These are phyloP conservation scores for Biscutella auriculata DNA, from an alignment of 441 rosid genomes.

Conservation along the genomic window DNA sequence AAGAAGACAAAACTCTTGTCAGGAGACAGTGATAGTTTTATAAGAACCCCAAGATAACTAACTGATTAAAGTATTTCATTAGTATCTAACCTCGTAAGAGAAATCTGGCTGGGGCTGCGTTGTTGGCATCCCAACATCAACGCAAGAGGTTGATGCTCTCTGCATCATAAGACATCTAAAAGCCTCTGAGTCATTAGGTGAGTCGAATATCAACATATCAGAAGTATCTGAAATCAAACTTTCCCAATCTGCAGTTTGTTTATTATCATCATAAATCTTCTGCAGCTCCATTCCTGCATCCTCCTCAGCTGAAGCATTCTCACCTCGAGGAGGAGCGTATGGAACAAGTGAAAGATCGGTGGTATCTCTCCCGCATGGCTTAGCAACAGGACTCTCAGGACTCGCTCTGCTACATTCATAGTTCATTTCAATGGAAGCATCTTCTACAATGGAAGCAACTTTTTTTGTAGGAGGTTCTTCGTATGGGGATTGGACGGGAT, in stretches of 20 bases:
- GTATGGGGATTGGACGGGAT: slow-evolving; percentile 16
- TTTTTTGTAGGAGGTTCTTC: slow-evolving; percentile 20
- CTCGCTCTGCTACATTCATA: not conserved
- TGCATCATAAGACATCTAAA: slow-evolving; percentile 47
- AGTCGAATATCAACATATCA: slow-evolving; percentile 53
- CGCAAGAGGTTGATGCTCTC: slow-evolving; percentile 31
- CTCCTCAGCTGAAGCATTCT: slow-evolving; percentile 18
- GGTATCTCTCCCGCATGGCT: slow-evolving; percentile 20
- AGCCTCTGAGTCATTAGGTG: slow-evolving; percentile 50
- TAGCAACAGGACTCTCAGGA: slow-evolving; percentile 32
- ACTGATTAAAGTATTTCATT: not conserved
- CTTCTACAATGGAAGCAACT: slow-evolving; percentile 27
- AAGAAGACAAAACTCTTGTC: not conserved
- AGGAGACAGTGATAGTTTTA: not conserved
- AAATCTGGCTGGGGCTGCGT: not conserved
- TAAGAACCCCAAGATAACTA: not conserved
- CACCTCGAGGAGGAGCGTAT: slow-evolving; percentile 20
- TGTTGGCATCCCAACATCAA: not conserved
- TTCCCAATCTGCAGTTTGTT: slow-evolving; percentile 47
- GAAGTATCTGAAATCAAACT: slow-evolving; percentile 55
- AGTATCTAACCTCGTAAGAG: slow-evolving; percentile 9
- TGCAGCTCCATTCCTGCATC: slow-evolving; percentile 16
- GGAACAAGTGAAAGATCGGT: slow-evolving; percentile 28
- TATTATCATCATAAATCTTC: slow-evolving; percentile 22
- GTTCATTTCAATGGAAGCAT: slow-evolving; percentile 36